Conservation (phyloP, 108 stramenopile species). For the Schizochytrium sp. region DNA sequence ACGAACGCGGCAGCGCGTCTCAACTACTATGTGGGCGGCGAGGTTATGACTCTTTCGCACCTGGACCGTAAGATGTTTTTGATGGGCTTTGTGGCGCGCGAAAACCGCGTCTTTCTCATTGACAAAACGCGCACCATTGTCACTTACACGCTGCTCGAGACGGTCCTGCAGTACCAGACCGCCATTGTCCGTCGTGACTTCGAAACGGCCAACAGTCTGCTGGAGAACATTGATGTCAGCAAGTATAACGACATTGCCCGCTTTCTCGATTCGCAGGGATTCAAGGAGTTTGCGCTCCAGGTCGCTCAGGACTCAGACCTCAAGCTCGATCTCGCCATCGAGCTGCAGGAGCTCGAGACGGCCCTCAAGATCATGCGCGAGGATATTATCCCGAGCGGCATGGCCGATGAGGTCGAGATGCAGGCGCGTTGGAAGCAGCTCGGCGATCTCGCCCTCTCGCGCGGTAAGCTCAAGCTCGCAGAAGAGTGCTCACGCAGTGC, state of each 20-base stretch:
- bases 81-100: slow-evolving; percentile 93
- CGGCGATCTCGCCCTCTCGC: slow-evolving; percentile 86
- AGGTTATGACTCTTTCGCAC: slow-evolving; percentile 91
- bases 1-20: slow-evolving; percentile 76
- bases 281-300: slow-evolving; percentile 94
- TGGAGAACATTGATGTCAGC: slow-evolving; percentile 72
- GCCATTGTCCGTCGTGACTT: slow-evolving; percentile 98
- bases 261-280: slow-evolving; percentile 96
- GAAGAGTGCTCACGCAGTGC: slow-evolving; percentile 77
- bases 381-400: background rate
- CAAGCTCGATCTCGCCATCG: slow-evolving; percentile 90
- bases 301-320: slow-evolving; percentile 88
- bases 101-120: slow-evolving; percentile 89
- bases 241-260: slow-evolving; percentile 89
- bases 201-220: slow-evolving; percentile 85
- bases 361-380: slow-evolving; percentile 70
- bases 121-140: slow-evolving; percentile 83
- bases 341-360: slow-evolving; percentile 79
- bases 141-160: slow-evolving; percentile 78
- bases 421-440: slow-evolving; percentile 94
- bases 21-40: slow-evolving; percentile 94
- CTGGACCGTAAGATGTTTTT: slow-evolving; percentile 69
- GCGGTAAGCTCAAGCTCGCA: slow-evolving; percentile 80
- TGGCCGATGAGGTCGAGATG: slow-evolving; percentile 77
- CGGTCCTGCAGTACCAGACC: slow-evolving; percentile 94